phyloP scores from a whole-genome alignment of 768 basidiomycete genomes.

The Podaxis sp. region DNA sequence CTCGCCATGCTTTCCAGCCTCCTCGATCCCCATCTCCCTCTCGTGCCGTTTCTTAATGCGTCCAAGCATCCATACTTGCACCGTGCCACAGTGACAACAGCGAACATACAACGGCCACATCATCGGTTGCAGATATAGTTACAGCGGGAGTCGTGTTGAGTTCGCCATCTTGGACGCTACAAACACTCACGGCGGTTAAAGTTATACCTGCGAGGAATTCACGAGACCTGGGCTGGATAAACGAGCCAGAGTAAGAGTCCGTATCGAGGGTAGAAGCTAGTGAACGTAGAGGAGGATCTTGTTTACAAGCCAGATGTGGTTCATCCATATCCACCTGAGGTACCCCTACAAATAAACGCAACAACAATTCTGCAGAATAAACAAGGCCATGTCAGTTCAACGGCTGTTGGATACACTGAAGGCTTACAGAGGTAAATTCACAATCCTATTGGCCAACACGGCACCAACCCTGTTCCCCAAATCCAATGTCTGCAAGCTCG shows the following conservation, averaged over 20 bases:
- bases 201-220: slow-evolving; percentile 58
- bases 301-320: slow-evolving; percentile 59
- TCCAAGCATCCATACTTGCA: slow-evolving; percentile 42
- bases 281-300: slow-evolving; percentile 51
- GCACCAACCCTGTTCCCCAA: slow-evolving; percentile 29
- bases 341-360: slow-evolving; percentile 52
- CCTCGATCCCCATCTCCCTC: slow-evolving; percentile 37
- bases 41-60: slow-evolving; percentile 45
- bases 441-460: slow-evolving; percentile 34
- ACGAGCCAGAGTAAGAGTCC: background rate
- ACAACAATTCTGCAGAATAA: slow-evolving; percentile 44
- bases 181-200: slow-evolving; percentile 53
- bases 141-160: slow-evolving; percentile 41
- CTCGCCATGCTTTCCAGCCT: slow-evolving; percentile 44
- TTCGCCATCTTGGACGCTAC: slow-evolving; percentile 46
- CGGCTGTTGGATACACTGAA: background rate
- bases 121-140: slow-evolving; percentile 48
- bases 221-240: slow-evolving; percentile 50
- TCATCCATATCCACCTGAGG: slow-evolving; percentile 61
- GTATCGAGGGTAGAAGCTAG: background rate
- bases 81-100: slow-evolving; percentile 40
- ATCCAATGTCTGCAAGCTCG: slow-evolving; percentile 39
- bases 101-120: slow-evolving; percentile 39
- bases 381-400: slow-evolving; percentile 1
- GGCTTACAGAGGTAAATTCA: slow-evolving; percentile 46